Base-by-base conservation (phyloP, 2,329 filamentous ascomycete species). In the Penicillium sp. region DNA sequence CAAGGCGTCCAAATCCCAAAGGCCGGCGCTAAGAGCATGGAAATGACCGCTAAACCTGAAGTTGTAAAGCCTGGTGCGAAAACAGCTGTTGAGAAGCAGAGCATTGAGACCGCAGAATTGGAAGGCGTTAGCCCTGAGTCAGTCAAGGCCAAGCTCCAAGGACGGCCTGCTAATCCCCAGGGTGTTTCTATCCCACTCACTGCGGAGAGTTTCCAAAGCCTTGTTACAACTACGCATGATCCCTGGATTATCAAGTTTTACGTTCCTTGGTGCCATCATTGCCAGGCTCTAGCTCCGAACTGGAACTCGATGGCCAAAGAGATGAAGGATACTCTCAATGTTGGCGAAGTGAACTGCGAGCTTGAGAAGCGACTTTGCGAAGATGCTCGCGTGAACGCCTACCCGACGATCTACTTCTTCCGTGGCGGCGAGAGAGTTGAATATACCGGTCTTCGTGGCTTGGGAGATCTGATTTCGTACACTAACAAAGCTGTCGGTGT, bases 181-280 rank as follows among this genome's bases (percentile, higher is more conserved):
- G 94, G 94, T 7, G 78, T 82, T 16, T 95, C 91, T 7, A 80
- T 91, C 33, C 76, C 86, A 7, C 81, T 99, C 50, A 91, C 86
- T 2, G 87, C 89, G 0, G 91, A 97, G 69, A 90, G 81, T 60
- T 99, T 99, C 78, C 88, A 95, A 71, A 86, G 84, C 55, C 79
- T 88, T 36, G 92, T 99, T 44, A 96, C 91, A 3, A 89, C 87
- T 71, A 91, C 91, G 0, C 85, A 89, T 61, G 91, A 97, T 60
- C 88, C 92, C 6, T 99, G 94, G 94, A 97, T 99, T 70, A 86
- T 99, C 80, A 99, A 99, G 75, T 97, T 99, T 73, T 97, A 97
- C 72, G 92, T 91, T 17, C 95, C 94, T 6, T 97, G 93, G 94
- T 99, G 94, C 73, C 86, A 87, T 64, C 94, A 99, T 75, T 99